Percentiles rank a stretch among this genome's conserved stretches.
Conservation (phyloP, 2,329 filamentous ascomycete species). For the Pyrenochaeta sp. region DNA sequence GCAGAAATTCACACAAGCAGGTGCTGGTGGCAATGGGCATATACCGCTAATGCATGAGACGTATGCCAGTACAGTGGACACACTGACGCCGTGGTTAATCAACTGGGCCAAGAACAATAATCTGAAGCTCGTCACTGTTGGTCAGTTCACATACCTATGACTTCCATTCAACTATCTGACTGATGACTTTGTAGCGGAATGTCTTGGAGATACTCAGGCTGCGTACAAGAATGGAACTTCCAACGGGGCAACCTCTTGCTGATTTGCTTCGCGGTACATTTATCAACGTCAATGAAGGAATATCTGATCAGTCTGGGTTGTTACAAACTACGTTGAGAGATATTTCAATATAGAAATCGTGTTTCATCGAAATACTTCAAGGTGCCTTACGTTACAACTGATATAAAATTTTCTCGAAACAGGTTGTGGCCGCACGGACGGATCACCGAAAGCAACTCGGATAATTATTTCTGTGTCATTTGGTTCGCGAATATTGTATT, state of each 20-base stretch:
- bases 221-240: slow-evolving; percentile 37
- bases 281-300: too few species aligned
- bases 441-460: too few species aligned
- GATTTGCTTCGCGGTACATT: too few species aligned
- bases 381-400: too few species aligned
- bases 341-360: too few species aligned
- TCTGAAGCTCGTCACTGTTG: slow-evolving; percentile 45
- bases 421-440: too few species aligned
- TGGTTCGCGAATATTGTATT: too few species aligned
- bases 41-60: slow-evolving; percentile 48
- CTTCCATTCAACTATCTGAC: slow-evolving; percentile 2
- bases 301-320: too few species aligned
- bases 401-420: too few species aligned
- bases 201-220: slow-evolving; percentile 37
- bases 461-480: too few species aligned
- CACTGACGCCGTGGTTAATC: slow-evolving; percentile 46
- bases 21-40: slow-evolving; percentile 44
- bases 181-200: slow-evolving; percentile 33
- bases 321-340: too few species aligned
- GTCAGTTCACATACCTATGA: slow-evolving; percentile 22
- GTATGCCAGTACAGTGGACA: slow-evolving; percentile 42
- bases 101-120: slow-evolving; percentile 48
- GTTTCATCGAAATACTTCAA: too few species aligned
- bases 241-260: slow-evolving; percentile 28
- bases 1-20: slow-evolving; percentile 40